These are phyloP conservation scores for Peniophora sp. DNA, from an alignment of 1,284 basidiomycete species.

Conservation along the genomic window DNA sequence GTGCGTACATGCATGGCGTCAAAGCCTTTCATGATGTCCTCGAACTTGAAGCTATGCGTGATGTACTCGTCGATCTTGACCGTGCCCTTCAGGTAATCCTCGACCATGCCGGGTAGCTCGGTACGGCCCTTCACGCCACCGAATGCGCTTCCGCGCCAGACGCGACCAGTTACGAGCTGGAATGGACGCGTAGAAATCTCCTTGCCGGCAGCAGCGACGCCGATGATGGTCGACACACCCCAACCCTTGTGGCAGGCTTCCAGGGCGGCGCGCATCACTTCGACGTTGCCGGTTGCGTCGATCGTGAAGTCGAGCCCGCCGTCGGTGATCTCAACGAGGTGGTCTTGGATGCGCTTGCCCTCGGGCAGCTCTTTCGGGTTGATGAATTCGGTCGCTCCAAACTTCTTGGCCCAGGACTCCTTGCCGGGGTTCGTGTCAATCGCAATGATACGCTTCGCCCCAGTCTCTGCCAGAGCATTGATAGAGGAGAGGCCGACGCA, in stretches of 20 bases:
- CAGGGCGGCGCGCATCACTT: constrained; percentile 93
- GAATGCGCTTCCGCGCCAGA: constrained; percentile 94
- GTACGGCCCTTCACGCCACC: constrained; percentile 98
- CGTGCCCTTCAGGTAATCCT: constrained; percentile 70
- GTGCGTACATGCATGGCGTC: constrained; percentile 90
- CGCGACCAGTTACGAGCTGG: constrained; percentile 84
- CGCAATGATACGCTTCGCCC: constrained; percentile 86
- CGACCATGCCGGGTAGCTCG: constrained; percentile 85
- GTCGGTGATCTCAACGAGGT: constrained; percentile 90
- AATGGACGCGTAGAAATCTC: constrained; percentile 97
- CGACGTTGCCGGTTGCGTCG: constrained; percentile 91
- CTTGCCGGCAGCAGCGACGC: constrained; percentile 92
- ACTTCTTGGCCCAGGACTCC: constrained; percentile 85
- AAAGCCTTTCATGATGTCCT: constrained; percentile 85
- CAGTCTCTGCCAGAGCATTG: constrained; percentile 73
- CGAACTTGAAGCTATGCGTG: constrained; percentile 70
- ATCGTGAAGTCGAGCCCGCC: constrained; percentile 98
- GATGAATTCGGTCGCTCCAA: constrained; percentile 96
- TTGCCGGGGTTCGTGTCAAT: constrained; percentile 87
- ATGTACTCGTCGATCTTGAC: constrained; percentile 88
- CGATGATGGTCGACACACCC: constrained; percentile 94
- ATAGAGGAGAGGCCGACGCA: constrained; percentile 95
- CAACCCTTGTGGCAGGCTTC: constrained; percentile 99
- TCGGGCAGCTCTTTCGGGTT: constrained; percentile 76
- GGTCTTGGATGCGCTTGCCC: constrained; percentile 80